Evolutionary conservation across 2,329 filamentous ascomycete genomes (phyloP), one percentile per base, ranked within the genome.

Genomic region (Fulvia fulva): DNA sequence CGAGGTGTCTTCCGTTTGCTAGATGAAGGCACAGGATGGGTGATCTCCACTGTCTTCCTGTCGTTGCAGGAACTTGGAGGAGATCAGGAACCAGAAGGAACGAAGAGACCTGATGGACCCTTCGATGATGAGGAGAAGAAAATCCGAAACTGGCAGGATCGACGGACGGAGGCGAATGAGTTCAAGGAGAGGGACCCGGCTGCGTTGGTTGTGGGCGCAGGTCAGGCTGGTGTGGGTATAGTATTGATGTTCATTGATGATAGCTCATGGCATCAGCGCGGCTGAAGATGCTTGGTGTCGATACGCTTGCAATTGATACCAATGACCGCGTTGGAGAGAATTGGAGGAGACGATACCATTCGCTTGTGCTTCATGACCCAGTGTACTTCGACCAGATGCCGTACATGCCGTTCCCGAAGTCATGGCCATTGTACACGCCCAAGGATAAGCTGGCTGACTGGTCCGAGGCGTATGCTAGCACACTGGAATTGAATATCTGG

Each of bases 391-490:
- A 82, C 57, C 81, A 84, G 65, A 73, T 88, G 74, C 83, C 87
- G 0, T 89, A 87, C 68, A 63, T 89, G 1, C 74, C 75, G 0
- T 89, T 89, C 67, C 87, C 87, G 0, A 67, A 78, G 0, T 78
- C 80, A 51, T 89, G 87, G 87, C 87, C 87, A 4, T 72, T 87
- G 16, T 90, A 87, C 70, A 88, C 86, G 0, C 85, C 86, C 5
- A 89, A 89, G 67, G 86, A 89, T 70, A 89, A 89, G 67, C 75
- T 89, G 0, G 87, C 79, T 1, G 83, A 88, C 32, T 90, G 83
- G 72, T 85, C 89, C 59, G 85, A 89, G 62, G 75, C 80, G 0
- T 89, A 89, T 62, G 86, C 81, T 0, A 80, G 76, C 3, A 71
- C 84, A 0, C 75, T 89, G 12, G 87, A 89, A 63, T 78, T 90